Conservation (phyloP, 371 early-diverging fungal genomes). For the Mortierella sp. region DNA sequence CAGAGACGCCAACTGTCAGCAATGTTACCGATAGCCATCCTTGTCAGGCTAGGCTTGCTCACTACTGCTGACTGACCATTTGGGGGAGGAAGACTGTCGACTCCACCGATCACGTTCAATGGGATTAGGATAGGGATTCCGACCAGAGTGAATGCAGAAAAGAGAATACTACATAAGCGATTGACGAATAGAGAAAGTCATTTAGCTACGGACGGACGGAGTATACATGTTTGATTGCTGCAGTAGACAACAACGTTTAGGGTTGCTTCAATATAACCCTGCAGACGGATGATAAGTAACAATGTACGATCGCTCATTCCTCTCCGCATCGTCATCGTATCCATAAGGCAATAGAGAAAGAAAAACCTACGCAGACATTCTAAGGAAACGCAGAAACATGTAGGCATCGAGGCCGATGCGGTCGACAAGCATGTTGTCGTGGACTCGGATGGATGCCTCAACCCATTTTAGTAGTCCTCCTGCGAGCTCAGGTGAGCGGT, state of each 20-base stretch:
- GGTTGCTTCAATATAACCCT: too few species aligned
- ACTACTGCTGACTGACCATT: constrained; percentile 12
- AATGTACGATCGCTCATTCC: too few species aligned
- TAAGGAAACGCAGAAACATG: constrained; percentile 82
- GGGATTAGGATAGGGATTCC: constrained; percentile 79
- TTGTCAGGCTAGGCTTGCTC: constrained; percentile 61
- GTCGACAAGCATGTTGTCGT: constrained; percentile 71
- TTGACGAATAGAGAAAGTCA: background rate
- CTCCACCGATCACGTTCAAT: constrained; percentile 68
- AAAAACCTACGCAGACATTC: constrained; percentile 67
- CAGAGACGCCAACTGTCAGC: constrained; percentile 63
- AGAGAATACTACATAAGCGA: constrained; percentile 42
- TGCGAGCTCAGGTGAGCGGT: constrained; percentile 72
- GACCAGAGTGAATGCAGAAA: constrained; percentile 69
- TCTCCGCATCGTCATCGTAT: too few species aligned
- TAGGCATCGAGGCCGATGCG: constrained; percentile 83
- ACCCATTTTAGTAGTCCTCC: constrained; percentile 74
- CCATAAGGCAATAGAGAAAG: too few species aligned
- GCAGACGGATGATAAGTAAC: too few species aligned
- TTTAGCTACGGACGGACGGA: background rate
- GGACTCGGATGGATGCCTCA: constrained; percentile 63
- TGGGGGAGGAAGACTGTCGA: background rate
- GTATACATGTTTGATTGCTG: background rate
- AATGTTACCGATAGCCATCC: constrained; percentile 80
- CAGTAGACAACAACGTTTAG: too few species aligned